These are phyloP conservation scores for Bretschneidera sinensis DNA, from an alignment of 345 rosid genomes.

Conservation along the genomic window DNA sequence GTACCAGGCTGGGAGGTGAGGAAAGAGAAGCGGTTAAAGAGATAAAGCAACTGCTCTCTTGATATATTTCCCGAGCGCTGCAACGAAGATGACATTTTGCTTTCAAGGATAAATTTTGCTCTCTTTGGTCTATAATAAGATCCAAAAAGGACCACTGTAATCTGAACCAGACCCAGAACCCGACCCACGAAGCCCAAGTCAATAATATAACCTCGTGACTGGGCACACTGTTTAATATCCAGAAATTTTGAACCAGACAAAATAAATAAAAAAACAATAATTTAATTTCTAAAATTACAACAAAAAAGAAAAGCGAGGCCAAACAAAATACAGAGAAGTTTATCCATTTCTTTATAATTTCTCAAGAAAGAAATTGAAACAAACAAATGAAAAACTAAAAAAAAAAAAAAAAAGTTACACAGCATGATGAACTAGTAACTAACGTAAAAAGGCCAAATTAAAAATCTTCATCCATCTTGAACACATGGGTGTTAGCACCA, in stretches of 20 bases:
- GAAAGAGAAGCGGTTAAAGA: constrained; percentile 64
- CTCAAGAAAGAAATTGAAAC: neutral
- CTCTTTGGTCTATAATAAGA: too few species aligned
- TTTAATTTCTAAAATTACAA: too few species aligned
- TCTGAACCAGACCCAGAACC: neutral
- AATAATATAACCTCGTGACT: too few species aligned
- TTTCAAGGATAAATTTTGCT: too few species aligned
- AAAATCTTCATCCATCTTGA: constrained; percentile 74
- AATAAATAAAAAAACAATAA: too few species aligned
- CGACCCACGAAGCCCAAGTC: too few species aligned
- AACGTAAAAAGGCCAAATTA: constrained; percentile 19
- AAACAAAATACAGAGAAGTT: neutral
- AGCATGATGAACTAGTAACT: neutral
- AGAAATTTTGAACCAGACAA: neutral
- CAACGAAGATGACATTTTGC: constrained; percentile 10
- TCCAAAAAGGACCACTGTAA: neutral
- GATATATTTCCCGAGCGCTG: constrained; percentile 56
- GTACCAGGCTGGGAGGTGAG: constrained; percentile 63
- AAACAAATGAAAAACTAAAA: neutral
- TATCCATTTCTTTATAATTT: neutral
- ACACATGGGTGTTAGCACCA: constrained; percentile 46
- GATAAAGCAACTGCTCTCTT: constrained; percentile 55
- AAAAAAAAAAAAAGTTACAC: neutral
- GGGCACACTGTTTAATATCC: too few species aligned
- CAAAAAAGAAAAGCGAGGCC: neutral